Base-by-base conservation (phyloP, 1,139 yeast species). In the Kodamaea derodonti region DNA sequence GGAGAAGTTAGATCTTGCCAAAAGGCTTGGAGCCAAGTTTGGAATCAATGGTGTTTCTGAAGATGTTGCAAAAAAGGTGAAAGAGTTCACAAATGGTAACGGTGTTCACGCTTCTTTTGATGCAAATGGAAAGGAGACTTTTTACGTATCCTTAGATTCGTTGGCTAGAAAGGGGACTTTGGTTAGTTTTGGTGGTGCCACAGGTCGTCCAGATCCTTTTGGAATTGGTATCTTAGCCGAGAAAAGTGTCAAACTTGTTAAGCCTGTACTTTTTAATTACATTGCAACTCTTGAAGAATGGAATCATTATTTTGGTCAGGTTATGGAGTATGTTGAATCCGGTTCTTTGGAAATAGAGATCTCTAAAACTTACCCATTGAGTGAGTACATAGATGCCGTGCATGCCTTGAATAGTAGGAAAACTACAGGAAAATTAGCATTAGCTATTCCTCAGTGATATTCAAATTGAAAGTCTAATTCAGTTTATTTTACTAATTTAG, bases 51-150 rank as follows among this genome's bases (percentile, higher is more conserved):
- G 79, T 36, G 52, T 62, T 24, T 65, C 68, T 20, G 81, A 20
- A n/a, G 78, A 82, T 51, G 70, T 83, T 29, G 74, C 64, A 11
- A 67, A 62, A 10, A 69, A 71, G 42, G 87, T 87, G n/a, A 47
- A 62, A 36, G 82, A 85, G 50, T 62, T 80, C 49, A 87, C 96
- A 14, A 58, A 62, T 24, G 86, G 84, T 9, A 60, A 67, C 31
- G 95, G 96, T 38, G 95, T 80, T 20, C 65, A 65, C 15, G 95
- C 77, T 4, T 72, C 79, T 1, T 86, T 72, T 51, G 97, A 88
- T 56, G 77, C 94, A 30, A 77, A 87, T 37, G 97, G 97, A 12
- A 82, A 84, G 53, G 84, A 75, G 47, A 76, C 95, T 4, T 83
- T 74, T 51, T 81, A 83, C 31, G 63, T 66, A 11, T 79, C 95